Percentiles rank a stretch among this genome's conserved stretches.
phyloP scores from a whole-genome alignment of 768 basidiomycete species.

The Collybiopsis confluens region DNA sequence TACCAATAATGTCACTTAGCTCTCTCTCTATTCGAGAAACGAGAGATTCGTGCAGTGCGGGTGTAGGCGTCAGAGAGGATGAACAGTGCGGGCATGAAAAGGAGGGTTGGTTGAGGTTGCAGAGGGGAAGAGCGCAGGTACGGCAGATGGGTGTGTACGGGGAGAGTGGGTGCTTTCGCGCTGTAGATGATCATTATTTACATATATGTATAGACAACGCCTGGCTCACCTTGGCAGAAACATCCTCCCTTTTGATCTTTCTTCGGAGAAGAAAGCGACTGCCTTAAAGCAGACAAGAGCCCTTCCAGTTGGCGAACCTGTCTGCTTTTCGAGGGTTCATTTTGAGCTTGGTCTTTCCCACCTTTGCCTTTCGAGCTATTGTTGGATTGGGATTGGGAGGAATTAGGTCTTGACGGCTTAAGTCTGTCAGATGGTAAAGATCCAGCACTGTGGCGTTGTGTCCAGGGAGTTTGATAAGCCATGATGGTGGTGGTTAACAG shows the following conservation, averaged over 20 bases:
- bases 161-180: conserved; percentile 56
- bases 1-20: conserved; percentile 36
- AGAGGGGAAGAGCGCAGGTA: conserved; percentile 61
- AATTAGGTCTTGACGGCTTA: not conserved
- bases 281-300: conserved; percentile 35
- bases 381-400: not conserved
- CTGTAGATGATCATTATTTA: conserved; percentile 25
- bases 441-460: not conserved
- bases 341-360: not conserved
- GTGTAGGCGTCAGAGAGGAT: conserved; percentile 29
- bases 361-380: not conserved
- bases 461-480: conserved; percentile 2
- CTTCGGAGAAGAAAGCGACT: conserved; percentile 25
- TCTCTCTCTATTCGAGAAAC: conserved; percentile 39
- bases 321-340: conserved; percentile 39
- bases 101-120: conserved; percentile 50
- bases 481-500: no score
- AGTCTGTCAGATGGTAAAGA: conserved; percentile 4
- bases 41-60: conserved; percentile 31
- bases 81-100: conserved; percentile 53
- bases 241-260: conserved; percentile 64
- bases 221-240: conserved; percentile 57
- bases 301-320: conserved; percentile 44
- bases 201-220: not conserved
- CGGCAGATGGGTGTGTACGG: conserved; percentile 50